Percentiles rank a stretch among this genome's conserved stretches.
phyloP scores from a whole-genome alignment of 768 basidiomycete species.

The Leucocoprinus sp. region DNA sequence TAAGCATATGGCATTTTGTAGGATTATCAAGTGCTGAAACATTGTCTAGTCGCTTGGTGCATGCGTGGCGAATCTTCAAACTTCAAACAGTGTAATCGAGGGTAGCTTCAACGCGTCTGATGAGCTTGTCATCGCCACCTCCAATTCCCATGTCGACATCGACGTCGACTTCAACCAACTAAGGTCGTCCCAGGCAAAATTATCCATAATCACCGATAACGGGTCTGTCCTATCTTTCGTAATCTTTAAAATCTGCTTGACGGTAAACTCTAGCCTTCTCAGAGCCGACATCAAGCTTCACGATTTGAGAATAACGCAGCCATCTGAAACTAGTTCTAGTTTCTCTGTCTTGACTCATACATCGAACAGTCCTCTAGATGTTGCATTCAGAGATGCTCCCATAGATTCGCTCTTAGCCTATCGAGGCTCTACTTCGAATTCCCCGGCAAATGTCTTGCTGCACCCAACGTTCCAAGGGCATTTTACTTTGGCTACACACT shows the following conservation, averaged over 20 bases:
- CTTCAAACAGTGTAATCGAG: slow-evolving; percentile 1
- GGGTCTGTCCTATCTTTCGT: not conserved
- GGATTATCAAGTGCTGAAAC: not conserved
- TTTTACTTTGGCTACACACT: not conserved
- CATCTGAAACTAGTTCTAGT: not conserved
- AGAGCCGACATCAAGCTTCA: slow-evolving; percentile 1
- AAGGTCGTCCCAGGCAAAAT: not conserved
- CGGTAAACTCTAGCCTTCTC: not conserved
- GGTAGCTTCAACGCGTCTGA: slow-evolving; percentile 6
- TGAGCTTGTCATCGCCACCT: not conserved
- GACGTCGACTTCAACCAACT: slow-evolving; percentile 6
- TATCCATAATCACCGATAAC: slow-evolving; percentile 4
- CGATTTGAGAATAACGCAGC: not conserved
- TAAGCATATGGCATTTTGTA: not conserved
- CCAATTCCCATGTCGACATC: slow-evolving; percentile 4
- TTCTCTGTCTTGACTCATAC: not conserved
- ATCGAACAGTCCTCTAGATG: not conserved
- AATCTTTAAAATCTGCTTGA: not conserved
- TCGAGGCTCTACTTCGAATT: slow-evolving; percentile 2
- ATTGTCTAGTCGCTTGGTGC: slow-evolving; percentile 1
- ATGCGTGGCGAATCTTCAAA: slow-evolving; percentile 2
- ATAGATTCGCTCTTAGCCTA: not conserved
- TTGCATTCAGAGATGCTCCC: slow-evolving; percentile 5
- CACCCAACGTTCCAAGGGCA: slow-evolving; percentile 9
- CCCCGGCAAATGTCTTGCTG: slow-evolving; percentile 3